Base-by-base conservation (phyloP, 192 early-diverging fungal species). In the Podila verticillata region DNA sequence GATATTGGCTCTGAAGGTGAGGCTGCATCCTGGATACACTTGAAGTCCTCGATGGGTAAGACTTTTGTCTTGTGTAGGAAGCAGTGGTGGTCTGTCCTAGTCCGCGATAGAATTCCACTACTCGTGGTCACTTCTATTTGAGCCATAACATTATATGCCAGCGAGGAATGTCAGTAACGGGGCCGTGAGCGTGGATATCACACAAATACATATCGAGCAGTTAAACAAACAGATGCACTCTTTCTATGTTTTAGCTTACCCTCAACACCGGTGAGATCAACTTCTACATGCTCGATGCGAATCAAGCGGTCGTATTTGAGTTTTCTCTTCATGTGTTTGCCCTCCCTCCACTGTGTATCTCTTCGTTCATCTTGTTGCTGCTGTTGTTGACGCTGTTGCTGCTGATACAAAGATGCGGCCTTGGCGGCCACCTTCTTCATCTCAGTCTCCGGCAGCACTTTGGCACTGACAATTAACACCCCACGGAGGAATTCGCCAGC, bases 191-290 rank as follows among this genome's bases (percentile, higher is more conserved):
- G 56, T 15, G 10, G 4, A 9, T 22, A 28, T 57, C 24, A 57
- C 10, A 22, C 26, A 26, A 57, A n/a, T 13, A 29, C 9, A 22
- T 57, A 19, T 15, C 59, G 31, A 17, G 12, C 19, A 8, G 59
- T 3, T 34, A 5, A 57, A 35, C 3, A 51, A 48, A 36, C 35
- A 44, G 17, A 36, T 51, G 4, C 4, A 47, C 0, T 31, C 8
- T 59, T 39, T 15, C 26, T 66, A 17, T 54, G 22, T 44, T n/a
- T 20, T n/a, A 9, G 2, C 39, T 8, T 72, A 80, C 75, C 70
- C 64, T 80, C 75, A 22, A 72, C 32, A 2, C 75, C 75, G 6
- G 70, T 80, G 17, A 80, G 36, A 20, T 80, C 70, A 44, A 80
- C 59, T 19, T 80, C 75, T 31, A 80, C 71, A 24, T 72, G 61